A percentile compares a stretch with the other conserved stretches of the same genome.
Conservation (phyloP, 495 filamentous ascomycete genomes). For the Bacidia rubella region DNA sequence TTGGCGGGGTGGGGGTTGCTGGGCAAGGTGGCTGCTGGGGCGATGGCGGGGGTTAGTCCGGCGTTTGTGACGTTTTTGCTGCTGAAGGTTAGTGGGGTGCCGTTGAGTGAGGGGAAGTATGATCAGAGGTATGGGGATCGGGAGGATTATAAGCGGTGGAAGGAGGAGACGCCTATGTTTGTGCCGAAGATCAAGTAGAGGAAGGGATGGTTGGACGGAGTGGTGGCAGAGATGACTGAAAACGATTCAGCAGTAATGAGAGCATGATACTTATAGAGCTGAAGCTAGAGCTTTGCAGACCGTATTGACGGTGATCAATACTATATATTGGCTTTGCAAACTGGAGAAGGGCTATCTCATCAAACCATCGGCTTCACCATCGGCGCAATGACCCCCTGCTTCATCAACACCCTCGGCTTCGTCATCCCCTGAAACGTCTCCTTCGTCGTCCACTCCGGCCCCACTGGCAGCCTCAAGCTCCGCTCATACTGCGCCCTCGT, state of each 20-base stretch:
- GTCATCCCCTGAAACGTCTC: constrained; percentile 78
- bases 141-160: constrained; percentile 55
- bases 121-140: constrained; percentile 47
- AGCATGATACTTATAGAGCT: too few species aligned
- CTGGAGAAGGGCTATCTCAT: too few species aligned
- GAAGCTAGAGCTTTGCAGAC: not conserved
- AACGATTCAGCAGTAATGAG: not conserved
- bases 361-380: constrained; percentile 65
- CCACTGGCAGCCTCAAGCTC: constrained; percentile 70
- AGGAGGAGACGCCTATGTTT: constrained; percentile 50
- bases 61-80: constrained; percentile 48
- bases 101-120: constrained; percentile 51
- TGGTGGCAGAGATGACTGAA: too few species aligned
- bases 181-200: constrained; percentile 36
- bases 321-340: too few species aligned
- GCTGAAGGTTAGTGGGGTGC: constrained; percentile 45
- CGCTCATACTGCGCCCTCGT: constrained; percentile 80
- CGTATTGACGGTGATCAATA: not conserved
- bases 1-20: constrained; percentile 28
- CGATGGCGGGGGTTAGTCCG: constrained; percentile 43
- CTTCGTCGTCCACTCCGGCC: constrained; percentile 92
- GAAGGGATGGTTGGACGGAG: not conserved
- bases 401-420: constrained; percentile 83
- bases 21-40: constrained; percentile 26
- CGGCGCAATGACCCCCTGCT: constrained; percentile 81